Percentiles rank a stretch among this genome's conserved stretches.
phyloP scores from a whole-genome alignment of 441 rosid species.

The Biscutella laevigata region DNA sequence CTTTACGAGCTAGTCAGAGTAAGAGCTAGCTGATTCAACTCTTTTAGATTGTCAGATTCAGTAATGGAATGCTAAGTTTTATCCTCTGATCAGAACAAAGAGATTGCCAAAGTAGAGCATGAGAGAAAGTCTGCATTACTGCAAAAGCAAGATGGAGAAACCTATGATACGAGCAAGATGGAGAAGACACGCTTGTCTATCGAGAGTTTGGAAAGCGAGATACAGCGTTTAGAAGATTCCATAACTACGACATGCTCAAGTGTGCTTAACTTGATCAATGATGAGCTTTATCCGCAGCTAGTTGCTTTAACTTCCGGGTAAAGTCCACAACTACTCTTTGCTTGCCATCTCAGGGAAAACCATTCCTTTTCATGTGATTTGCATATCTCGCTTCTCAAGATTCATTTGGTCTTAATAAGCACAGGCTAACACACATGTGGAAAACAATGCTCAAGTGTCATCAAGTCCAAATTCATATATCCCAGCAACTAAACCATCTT shows the following conservation, averaged over 20 bases:
- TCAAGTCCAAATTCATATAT: conserved; percentile 66
- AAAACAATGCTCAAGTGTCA: conserved; percentile 72
- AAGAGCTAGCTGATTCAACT: conserved; percentile 23
- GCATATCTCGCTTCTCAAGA: not conserved
- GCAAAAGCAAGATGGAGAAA: conserved; percentile 63
- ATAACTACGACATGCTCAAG: conserved; percentile 47
- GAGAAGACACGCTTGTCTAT: conserved; percentile 56
- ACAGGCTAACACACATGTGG: conserved; percentile 74
- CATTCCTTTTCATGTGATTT: not conserved
- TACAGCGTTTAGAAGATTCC: conserved; percentile 47
- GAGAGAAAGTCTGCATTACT: conserved; percentile 58
- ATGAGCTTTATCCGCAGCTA: conserved; percentile 85
- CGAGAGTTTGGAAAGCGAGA: conserved; percentile 49
- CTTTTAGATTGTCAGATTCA: conserved; percentile 3
- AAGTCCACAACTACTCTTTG: conserved; percentile 14
- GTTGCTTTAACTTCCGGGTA: conserved; percentile 76
- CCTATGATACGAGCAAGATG: conserved; percentile 44
- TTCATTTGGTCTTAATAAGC: not conserved
- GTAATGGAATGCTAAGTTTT: not conserved
- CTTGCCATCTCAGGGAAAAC: conserved; percentile 3
- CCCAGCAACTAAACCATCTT: conserved; percentile 63
- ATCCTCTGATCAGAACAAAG: conserved; percentile 57
- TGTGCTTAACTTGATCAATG: conserved; percentile 48
- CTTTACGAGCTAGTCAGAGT: conserved; percentile 82
- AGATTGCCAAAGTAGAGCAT: conserved; percentile 54